Conservation (phyloP, 2,329 filamentous ascomycete genomes). For the Aspergillus sp. region DNA sequence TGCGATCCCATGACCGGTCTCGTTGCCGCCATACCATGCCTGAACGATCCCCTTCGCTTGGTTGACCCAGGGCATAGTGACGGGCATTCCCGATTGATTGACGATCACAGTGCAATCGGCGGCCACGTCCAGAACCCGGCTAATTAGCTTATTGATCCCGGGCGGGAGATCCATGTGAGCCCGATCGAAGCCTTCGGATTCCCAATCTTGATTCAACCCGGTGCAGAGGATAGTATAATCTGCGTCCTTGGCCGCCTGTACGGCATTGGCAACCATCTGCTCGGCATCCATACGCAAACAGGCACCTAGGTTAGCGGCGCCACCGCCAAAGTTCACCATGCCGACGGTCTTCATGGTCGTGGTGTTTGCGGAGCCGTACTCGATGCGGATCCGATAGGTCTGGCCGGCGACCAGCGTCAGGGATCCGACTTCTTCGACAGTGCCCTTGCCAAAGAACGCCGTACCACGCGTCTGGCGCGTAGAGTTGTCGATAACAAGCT, state of each 20-base stretch:
- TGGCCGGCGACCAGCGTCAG: conserved; percentile 26
- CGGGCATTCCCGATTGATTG: conserved; percentile 71
- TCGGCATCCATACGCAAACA: conserved; percentile 20
- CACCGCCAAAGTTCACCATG: conserved; percentile 22
- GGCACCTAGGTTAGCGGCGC: conserved; percentile 27
- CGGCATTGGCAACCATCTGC: conserved; percentile 12
- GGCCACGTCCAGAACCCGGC: conserved; percentile 63
- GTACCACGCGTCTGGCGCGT: conserved; percentile 59
- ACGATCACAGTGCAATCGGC: conserved; percentile 65
- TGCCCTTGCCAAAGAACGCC: conserved; percentile 64
- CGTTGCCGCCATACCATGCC: conserved; percentile 80
- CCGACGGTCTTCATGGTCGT: conserved; percentile 25
- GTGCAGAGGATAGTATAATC: conserved; percentile 24
- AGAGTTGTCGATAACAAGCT: conserved; percentile 61
- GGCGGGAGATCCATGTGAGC: conserved; percentile 55
- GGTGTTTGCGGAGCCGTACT: conserved; percentile 28
- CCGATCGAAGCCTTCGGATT: conserved; percentile 47
- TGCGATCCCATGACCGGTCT: conserved; percentile 76
- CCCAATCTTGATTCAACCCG: conserved; percentile 32
- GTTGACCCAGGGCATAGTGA: conserved; percentile 48
- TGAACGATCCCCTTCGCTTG: conserved; percentile 60
- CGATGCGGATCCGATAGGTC: conserved; percentile 32
- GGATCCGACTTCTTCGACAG: conserved; percentile 57
- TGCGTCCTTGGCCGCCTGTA: conserved; percentile 13
- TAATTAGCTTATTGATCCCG: conserved; percentile 56